Conservation (phyloP, 2,329 filamentous ascomycete species). For the Ceratocystis cubensis region DNA sequence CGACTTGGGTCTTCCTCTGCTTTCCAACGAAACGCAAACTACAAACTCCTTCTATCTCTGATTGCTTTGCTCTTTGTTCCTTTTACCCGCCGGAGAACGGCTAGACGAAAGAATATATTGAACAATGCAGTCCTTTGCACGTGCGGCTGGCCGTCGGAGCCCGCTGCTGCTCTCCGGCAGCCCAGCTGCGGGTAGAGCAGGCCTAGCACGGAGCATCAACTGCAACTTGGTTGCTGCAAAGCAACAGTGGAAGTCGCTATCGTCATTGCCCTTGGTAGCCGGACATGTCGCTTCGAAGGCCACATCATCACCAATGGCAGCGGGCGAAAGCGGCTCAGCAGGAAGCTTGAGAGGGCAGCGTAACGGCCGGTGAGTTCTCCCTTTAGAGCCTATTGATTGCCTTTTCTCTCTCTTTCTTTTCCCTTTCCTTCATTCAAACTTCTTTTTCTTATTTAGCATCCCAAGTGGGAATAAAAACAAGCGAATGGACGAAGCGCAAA, state of each 20-base stretch:
- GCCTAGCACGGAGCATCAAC: background rate
- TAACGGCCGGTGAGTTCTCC: constrained; percentile 14
- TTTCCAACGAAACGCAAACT: too few relatives aligned
- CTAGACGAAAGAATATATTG: background rate
- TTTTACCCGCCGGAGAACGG: background rate
- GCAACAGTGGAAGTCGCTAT: background rate
- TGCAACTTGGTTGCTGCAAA: background rate
- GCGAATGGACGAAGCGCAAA: too few relatives aligned
- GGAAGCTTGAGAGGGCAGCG: background rate
- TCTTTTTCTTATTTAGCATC: constrained; percentile 6
- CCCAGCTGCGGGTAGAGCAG: background rate
- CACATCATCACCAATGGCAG: background rate
- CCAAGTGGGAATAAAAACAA: constrained; percentile 6
- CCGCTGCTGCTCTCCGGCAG: background rate
- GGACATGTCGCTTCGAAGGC: background rate
- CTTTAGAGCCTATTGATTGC: background rate
- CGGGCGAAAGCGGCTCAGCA: background rate
- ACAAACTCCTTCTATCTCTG: background rate
- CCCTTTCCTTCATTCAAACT: background rate
- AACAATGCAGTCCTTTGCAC: constrained; percentile 17
- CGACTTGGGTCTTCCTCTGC: too few relatives aligned
- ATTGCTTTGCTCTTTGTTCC: background rate
- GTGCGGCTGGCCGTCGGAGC: constrained; percentile 13
- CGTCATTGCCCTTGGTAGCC: background rate
- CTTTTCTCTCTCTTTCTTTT: constrained; percentile 6